phyloP scores from a whole-genome alignment of 371 early-diverging fungal species.

The Synchytrium microbalum region DNA sequence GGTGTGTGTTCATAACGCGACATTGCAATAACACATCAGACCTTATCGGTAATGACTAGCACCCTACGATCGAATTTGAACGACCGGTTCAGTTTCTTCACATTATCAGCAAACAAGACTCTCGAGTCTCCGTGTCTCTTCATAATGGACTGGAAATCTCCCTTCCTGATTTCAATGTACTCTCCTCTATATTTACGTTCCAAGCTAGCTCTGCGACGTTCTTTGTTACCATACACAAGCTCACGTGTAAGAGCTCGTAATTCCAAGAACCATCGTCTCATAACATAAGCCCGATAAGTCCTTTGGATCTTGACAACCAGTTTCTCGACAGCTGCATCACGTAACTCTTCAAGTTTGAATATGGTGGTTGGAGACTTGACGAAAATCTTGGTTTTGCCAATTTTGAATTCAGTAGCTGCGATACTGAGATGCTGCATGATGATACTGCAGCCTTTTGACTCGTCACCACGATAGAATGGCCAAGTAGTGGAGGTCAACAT shows the following conservation, averaged over 20 bases:
- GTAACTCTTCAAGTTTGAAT: neutral
- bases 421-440: slow-evolving; percentile 7
- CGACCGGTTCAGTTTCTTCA: neutral
- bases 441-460: slow-evolving; percentile 5
- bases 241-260: slow-evolving; percentile 1
- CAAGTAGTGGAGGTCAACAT: slow-evolving; percentile 9
- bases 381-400: slow-evolving; percentile 23
- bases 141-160: neutral
- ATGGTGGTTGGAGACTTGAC: slow-evolving; percentile 14
- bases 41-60: neutral
- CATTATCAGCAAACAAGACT: slow-evolving; percentile 1
- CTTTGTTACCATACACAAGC: slow-evolving; percentile 1
- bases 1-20: no score
- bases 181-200: neutral
- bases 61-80: neutral
- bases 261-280: neutral
- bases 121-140: neutral
- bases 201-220: neutral
- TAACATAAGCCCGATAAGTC: neutral
- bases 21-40: no score
- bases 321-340: slow-evolving; percentile 1
- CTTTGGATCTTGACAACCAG: neutral
- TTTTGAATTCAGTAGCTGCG: slow-evolving; percentile 9
- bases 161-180: slow-evolving; percentile 1
- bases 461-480: slow-evolving; percentile 8